A percentile compares a stretch with the other conserved stretches of the same genome.
phyloP scores from a whole-genome alignment of 805 yeast genomes.

The Nakazawaea pomicola region DNA sequence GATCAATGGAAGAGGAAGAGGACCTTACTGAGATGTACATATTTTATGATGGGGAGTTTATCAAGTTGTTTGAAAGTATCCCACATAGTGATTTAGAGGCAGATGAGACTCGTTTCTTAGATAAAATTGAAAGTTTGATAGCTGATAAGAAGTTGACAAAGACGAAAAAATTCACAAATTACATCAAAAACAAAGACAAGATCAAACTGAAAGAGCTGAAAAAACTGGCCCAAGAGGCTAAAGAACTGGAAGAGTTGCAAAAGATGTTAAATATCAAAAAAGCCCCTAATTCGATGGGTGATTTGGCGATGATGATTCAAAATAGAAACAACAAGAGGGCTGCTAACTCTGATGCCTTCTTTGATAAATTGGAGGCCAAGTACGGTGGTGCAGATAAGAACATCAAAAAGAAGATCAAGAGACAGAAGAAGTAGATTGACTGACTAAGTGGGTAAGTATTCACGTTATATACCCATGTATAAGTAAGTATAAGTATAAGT shows the following conservation, averaged over 20 bases:
- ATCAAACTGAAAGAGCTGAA: slow-evolving; percentile 44
- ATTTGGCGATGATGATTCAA: slow-evolving; percentile 43
- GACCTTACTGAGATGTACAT: slow-evolving; percentile 62
- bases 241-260: slow-evolving; percentile 51
- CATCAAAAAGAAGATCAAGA: slow-evolving; percentile 26
- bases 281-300: slow-evolving; percentile 22
- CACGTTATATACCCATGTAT: no score
- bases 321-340: slow-evolving; percentile 38
- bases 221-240: slow-evolving; percentile 56
- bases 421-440: slow-evolving; percentile 12
- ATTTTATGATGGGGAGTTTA: slow-evolving; percentile 62
- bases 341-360: slow-evolving; percentile 39
- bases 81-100: slow-evolving; percentile 67
- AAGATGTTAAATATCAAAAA: slow-evolving; percentile 30
- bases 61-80: slow-evolving; percentile 64
- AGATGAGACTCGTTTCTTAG: slow-evolving; percentile 59
- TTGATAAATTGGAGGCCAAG: slow-evolving; percentile 44
- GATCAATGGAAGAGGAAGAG: slow-evolving; percentile 48
- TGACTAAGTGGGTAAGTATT: not conserved
- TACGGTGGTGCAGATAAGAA: slow-evolving; percentile 34
- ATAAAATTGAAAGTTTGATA: slow-evolving; percentile 43
- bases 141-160: slow-evolving; percentile 31
- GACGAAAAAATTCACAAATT: slow-evolving; percentile 43
- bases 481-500: no score
- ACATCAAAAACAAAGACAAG: slow-evolving; percentile 42